Percentiles rank a stretch among this genome's conserved stretches.
These are phyloP conservation scores for Cyclotella baltica DNA, from an alignment of 108 stramenopile species.

Conservation along the genomic window DNA sequence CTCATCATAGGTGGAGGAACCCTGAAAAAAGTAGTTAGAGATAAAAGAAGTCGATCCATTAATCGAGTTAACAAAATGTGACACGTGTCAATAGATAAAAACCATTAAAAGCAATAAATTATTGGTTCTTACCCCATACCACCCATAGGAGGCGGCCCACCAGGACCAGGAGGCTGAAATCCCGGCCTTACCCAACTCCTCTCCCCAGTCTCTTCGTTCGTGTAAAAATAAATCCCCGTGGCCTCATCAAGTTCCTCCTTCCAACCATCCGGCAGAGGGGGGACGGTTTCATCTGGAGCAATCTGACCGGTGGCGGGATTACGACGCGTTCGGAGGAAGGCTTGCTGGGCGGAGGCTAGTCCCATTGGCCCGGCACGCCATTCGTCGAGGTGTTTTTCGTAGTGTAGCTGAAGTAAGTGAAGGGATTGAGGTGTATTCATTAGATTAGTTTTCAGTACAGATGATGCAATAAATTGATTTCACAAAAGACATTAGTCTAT, in stretches of 20 bases:
- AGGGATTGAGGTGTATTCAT: too few relatives aligned
- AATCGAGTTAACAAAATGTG: too few relatives aligned
- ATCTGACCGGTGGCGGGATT: conserved; percentile 46
- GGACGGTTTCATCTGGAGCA: conserved; percentile 59
- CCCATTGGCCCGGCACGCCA: conserved; percentile 86
- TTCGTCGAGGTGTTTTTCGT: conserved; percentile 61
- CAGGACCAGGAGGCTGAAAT: conserved; percentile 85
- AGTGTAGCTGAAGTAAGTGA: conserved; percentile 60
- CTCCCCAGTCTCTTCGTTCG: conserved; percentile 67
- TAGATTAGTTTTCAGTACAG: too few relatives aligned
- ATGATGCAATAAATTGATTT: not conserved
- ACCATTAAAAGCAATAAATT: too few relatives aligned
- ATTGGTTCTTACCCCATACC: too few relatives aligned
- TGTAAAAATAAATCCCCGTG: conserved; percentile 73
- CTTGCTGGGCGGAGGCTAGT: conserved; percentile 80
- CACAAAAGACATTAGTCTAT: not conserved
- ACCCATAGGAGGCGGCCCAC: conserved; percentile 36
- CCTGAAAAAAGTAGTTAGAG: too few relatives aligned
- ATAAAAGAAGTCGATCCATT: too few relatives aligned
- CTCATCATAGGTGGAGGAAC: conserved; percentile 25
- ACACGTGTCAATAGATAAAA: too few relatives aligned
- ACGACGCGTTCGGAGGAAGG: conserved; percentile 45
- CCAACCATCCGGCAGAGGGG: conserved; percentile 89
- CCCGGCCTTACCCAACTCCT: conserved; percentile 88
- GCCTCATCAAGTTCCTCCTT: conserved; percentile 79